phyloP scores from a whole-genome alignment of 768 basidiomycete species.

The Tulasnella sp. region DNA sequence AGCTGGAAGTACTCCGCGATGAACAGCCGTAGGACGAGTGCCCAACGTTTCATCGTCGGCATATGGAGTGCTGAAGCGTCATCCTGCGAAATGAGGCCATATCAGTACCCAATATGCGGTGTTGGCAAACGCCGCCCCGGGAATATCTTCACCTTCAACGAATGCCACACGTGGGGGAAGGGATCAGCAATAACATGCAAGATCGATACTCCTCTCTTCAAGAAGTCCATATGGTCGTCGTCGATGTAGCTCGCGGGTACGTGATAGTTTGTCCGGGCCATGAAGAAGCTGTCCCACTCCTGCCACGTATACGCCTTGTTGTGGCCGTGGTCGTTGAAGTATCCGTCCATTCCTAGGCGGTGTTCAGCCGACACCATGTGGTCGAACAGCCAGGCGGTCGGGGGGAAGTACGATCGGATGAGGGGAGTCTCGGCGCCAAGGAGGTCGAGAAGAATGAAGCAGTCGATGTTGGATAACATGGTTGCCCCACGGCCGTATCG shows the following conservation, averaged over 20 bases:
- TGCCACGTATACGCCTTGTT: neutral
- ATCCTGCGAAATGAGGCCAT: conserved; percentile 57
- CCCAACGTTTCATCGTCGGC: conserved; percentile 87
- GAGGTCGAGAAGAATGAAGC: conserved; percentile 90
- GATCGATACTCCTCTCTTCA: conserved; percentile 78
- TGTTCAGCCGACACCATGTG: conserved; percentile 71
- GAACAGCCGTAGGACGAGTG: conserved; percentile 83
- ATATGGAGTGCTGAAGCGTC: conserved; percentile 84
- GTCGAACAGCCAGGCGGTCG: conserved; percentile 94
- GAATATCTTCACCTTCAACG: conserved; percentile 57
- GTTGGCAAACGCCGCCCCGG: conserved; percentile 22
- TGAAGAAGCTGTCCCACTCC: conserved; percentile 62
- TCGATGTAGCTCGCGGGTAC: conserved; percentile 53
- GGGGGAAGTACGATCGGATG: conserved; percentile 78
- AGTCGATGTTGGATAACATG: conserved; percentile 79
- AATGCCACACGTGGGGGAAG: conserved; percentile 92
- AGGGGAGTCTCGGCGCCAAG: conserved; percentile 75
- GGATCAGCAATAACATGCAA: conserved; percentile 88
- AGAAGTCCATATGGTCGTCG: conserved; percentile 94
- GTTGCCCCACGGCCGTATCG: conserved; percentile 54
- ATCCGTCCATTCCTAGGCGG: conserved; percentile 66
- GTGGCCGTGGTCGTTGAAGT: conserved; percentile 49
- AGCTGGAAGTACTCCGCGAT: conserved; percentile 83
- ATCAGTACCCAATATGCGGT: neutral
- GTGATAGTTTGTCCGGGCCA: conserved; percentile 52